These are phyloP conservation scores for Alloascoidea hylecoeti DNA, from an alignment of 805 yeast species.

Conservation along the genomic window DNA sequence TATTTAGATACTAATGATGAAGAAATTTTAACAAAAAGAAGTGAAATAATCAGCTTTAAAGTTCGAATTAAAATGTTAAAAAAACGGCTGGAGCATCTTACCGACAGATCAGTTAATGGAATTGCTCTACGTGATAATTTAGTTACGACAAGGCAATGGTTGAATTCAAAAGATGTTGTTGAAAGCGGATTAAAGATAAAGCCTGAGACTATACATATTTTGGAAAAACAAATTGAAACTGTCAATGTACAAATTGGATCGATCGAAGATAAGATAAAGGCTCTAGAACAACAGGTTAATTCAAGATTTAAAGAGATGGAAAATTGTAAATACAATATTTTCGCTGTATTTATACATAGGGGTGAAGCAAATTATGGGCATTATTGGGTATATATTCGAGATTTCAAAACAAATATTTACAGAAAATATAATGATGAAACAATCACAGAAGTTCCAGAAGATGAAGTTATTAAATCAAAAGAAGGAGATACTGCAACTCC, in stretches of 20 bases:
- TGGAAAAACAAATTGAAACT: conserved; percentile 30
- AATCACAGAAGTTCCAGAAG: conserved; percentile 70
- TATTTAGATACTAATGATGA: conserved; percentile 52
- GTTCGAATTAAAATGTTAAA: conserved; percentile 29
- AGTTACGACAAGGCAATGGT: conserved; percentile 39
- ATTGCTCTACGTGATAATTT: conserved; percentile 36
- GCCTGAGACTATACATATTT: conserved; percentile 28
- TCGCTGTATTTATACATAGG: conserved; percentile 88
- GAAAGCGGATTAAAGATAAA: conserved; percentile 20
- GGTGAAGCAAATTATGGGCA: conserved; percentile 97
- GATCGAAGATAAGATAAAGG: conserved; percentile 26
- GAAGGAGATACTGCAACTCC: conserved; percentile 66
- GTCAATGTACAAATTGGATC: conserved; percentile 30
- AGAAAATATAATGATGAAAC: conserved; percentile 89
- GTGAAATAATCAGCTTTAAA: conserved; percentile 49
- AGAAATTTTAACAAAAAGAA: conserved; percentile 34
- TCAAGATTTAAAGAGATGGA: conserved; percentile 49
- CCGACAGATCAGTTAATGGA: conserved; percentile 18
- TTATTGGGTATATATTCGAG: conserved; percentile 90
- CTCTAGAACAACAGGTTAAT: conserved; percentile 33
- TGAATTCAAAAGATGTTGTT: conserved; percentile 15
- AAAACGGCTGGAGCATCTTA: conserved; percentile 25
- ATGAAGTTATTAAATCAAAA: conserved; percentile 13
- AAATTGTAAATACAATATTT: conserved; percentile 62
- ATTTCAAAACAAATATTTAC: conserved; percentile 51